Conservation (phyloP, 257 asterid genomes). For the Leptodermis oblonga region DNA sequence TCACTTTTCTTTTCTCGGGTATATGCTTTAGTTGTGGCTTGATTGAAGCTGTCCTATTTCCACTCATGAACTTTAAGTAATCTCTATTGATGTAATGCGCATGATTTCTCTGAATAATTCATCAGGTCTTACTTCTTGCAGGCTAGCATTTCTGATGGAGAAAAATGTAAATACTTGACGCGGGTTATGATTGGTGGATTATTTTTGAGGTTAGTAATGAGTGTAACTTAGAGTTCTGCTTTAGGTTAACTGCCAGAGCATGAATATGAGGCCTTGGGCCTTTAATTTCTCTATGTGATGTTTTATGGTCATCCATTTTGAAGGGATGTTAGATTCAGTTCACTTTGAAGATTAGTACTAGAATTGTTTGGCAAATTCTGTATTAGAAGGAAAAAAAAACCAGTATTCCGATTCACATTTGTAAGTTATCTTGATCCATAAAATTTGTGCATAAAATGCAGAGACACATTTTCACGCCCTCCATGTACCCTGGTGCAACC, state of each 20-base stretch:
- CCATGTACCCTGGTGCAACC: constrained; percentile 96
- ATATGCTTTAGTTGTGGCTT: constrained; percentile 25
- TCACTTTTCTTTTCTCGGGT: constrained; percentile 94
- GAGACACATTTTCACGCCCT: constrained; percentile 92
- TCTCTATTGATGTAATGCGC: not conserved
- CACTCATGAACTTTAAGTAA: not conserved
- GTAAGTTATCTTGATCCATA: constrained; percentile 1
- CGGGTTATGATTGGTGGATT: constrained; percentile 75
- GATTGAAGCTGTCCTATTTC: constrained; percentile 6
- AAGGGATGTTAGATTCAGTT: not conserved
- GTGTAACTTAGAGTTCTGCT: not conserved
- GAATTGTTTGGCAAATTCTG: not conserved
- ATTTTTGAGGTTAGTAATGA: constrained; percentile 63
- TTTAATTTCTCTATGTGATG: not conserved
- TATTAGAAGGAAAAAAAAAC: not conserved
- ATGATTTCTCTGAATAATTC: constrained; percentile 1
- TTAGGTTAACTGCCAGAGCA: not conserved
- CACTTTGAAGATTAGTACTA: not conserved
- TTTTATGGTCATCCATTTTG: not conserved
- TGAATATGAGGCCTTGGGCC: not conserved
- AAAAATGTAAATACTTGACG: constrained; percentile 61
- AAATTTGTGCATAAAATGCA: constrained; percentile 35
- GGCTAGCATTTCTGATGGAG: constrained; percentile 90
- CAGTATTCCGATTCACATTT: not conserved
- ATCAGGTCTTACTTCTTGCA: constrained; percentile 39